Conservation (phyloP, 2,329 filamentous ascomycete genomes). For the Aspergillus alliaceus region DNA sequence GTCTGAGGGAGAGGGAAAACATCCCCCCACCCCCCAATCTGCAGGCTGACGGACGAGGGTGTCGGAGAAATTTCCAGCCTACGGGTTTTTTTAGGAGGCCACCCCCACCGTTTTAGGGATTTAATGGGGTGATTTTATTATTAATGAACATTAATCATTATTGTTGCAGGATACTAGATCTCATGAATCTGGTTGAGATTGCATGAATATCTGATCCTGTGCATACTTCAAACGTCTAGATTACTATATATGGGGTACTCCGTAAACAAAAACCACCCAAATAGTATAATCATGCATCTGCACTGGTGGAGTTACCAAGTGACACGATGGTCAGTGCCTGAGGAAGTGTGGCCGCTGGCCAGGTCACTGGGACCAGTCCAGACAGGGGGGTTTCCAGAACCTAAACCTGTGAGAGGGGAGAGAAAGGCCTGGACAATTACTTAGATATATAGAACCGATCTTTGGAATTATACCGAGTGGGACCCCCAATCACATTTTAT, state of each 20-base stretch:
- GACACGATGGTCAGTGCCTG: slow-evolving; percentile 18
- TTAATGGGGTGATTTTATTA: not conserved
- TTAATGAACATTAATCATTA: not conserved
- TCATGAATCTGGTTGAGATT: not conserved
- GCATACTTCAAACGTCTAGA: not conserved
- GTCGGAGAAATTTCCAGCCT: not conserved
- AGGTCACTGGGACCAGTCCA: slow-evolving; percentile 1
- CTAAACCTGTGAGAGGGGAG: not conserved
- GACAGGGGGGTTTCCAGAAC: not conserved
- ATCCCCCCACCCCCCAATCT: not conserved
- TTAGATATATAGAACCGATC: not conserved
- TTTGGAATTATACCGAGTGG: not conserved
- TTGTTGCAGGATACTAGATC: no score
- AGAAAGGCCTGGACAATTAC: no score
- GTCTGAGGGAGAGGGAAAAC: not conserved
- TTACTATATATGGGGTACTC: not conserved
- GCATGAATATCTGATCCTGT: not conserved
- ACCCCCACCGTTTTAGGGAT: not conserved
- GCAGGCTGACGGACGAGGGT: not conserved
- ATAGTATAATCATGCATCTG: no score
- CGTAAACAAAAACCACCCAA: no score
- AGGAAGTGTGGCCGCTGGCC: not conserved
- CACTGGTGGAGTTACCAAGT: slow-evolving; percentile 13
- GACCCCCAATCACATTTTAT: not conserved
- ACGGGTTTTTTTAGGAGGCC: not conserved